Base-by-base conservation (phyloP, 225 moss, liverwort and hornwort genomes). In the Polytrichum commune region DNA sequence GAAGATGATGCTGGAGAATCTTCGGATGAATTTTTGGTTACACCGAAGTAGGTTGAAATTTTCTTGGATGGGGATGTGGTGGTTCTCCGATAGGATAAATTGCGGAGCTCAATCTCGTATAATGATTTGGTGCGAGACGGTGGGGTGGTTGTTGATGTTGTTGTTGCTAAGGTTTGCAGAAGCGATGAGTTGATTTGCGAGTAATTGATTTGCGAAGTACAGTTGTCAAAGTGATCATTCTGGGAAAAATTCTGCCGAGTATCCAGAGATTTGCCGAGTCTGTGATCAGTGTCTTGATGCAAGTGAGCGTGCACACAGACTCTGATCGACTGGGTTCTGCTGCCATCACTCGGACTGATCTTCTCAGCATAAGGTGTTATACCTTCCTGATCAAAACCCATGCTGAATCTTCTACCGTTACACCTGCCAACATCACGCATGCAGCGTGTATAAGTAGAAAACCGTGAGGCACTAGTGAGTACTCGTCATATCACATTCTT, bases 21-120 rank as follows among this genome's bases (percentile, higher is more conserved):
- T 24, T 58, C 58, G 24, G 60, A n/a, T 23, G 22, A 63, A 28
- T 5, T 27, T 24, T 28, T 9, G 62, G 27, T 63, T 24, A 24
- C 62, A 24, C 27, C 27, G 27, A 8, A 24, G 33, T 73, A 6
- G 64, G 19, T 18, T 23, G 73, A 62, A 75, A 25, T n/a, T 22
- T 1, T 20, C 22, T 65, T 29, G 33, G 67, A 5, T 23, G 54
- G 27, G 26, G 74, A 16, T 25, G 55, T 16, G 16, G 46, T 46
- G 46, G 16, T 19, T 75, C 71, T 28, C 69, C 70, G 81, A 72
- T 81, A 87, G 62, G 76, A 78, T 4, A 87, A 54, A 32, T 83
- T 76, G 30, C 78, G 63, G 33, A 87, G 80, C 38, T 81, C 73
- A 57, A 87, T 81, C 69, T 83, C 83, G 73, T 81, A 87, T 4